Conservation (phyloP, 2,329 filamentous ascomycete genomes). For the Apiospora pterosperma region DNA sequence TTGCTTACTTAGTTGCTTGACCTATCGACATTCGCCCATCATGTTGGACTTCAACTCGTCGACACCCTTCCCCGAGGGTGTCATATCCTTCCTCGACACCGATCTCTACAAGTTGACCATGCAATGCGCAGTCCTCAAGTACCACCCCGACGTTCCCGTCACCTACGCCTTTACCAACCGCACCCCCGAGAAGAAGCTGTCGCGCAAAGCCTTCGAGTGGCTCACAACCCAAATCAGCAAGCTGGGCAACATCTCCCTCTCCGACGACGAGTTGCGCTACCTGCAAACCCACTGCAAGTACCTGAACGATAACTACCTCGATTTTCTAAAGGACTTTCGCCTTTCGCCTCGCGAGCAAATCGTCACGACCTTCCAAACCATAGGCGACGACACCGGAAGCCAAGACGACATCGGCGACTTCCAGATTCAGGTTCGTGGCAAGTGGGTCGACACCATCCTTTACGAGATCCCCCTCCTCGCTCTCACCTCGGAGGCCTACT, state of each 20-base stretch:
- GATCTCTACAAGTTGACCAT: conserved; percentile 96
- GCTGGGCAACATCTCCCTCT: conserved; percentile 76
- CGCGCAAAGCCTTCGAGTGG: conserved; percentile 79
- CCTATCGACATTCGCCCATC: background rate
- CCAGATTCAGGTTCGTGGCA: conserved; percentile 71
- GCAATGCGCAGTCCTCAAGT: conserved; percentile 95
- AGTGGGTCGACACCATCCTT: conserved; percentile 92
- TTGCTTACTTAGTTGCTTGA: background rate
- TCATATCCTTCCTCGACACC: conserved; percentile 80
- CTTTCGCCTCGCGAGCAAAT: conserved; percentile 81
- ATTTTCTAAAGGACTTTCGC: conserved; percentile 77
- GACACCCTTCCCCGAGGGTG: conserved; percentile 67
- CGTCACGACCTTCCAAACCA: conserved; percentile 60
- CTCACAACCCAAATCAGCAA: conserved; percentile 79
- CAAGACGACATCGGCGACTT: conserved; percentile 71
- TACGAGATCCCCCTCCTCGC: conserved; percentile 96
- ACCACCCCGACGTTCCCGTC: conserved; percentile 78
- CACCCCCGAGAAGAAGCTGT: conserved; percentile 90
- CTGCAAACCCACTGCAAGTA: conserved; percentile 78
- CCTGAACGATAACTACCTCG: conserved; percentile 72
- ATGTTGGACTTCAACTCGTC: conserved; percentile 64
- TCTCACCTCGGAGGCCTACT: conserved; percentile 92
- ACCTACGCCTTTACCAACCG: conserved; percentile 95
- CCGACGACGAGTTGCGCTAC: conserved; percentile 75
- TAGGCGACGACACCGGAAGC: conserved; percentile 54